Percentiles rank a stretch among this genome's conserved stretches.
Conservation (phyloP, 768 basidiomycete species). For the Pleurotus sapidus region DNA sequence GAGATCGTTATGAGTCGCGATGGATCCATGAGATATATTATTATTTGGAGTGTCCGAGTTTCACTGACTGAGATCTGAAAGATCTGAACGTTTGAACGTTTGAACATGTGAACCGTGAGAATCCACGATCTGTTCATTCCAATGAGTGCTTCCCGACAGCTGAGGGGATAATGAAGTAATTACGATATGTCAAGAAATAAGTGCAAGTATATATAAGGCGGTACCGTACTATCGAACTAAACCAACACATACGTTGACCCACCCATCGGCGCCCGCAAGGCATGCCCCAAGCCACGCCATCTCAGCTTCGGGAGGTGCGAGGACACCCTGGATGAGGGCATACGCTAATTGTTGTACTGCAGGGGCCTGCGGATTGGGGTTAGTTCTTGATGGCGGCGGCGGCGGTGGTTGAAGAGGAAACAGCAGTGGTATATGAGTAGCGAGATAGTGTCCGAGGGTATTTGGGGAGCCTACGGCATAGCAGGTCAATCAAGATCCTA, state of each 20-base stretch:
- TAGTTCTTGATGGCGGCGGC: constrained; percentile 38
- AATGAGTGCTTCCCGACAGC: too few relatives aligned
- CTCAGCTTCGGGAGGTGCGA: constrained; percentile 81
- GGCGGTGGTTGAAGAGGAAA: constrained; percentile 56
- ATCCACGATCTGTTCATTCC: too few relatives aligned
- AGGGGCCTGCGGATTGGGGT: constrained; percentile 33
- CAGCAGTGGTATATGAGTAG: constrained; percentile 74
- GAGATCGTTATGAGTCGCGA: too few relatives aligned
- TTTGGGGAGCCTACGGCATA: constrained; percentile 56
- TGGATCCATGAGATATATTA: too few relatives aligned
- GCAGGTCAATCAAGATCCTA: neutral
- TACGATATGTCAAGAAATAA: too few relatives aligned
- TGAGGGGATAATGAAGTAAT: too few relatives aligned
- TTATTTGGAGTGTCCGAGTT: too few relatives aligned
- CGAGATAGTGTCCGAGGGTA: constrained; percentile 68
- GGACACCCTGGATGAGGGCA: constrained; percentile 82
- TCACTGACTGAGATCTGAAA: too few relatives aligned
- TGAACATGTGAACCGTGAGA: too few relatives aligned
- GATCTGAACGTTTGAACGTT: too few relatives aligned
- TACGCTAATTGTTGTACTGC: constrained; percentile 58
- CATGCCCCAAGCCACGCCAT: constrained; percentile 94
- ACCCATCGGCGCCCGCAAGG: constrained; percentile 91
- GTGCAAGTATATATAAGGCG: too few relatives aligned
- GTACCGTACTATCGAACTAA: neutral
- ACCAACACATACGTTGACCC: constrained; percentile 88